Conservation (phyloP, 345 rosid species). For the Excoecaria agallocha region DNA sequence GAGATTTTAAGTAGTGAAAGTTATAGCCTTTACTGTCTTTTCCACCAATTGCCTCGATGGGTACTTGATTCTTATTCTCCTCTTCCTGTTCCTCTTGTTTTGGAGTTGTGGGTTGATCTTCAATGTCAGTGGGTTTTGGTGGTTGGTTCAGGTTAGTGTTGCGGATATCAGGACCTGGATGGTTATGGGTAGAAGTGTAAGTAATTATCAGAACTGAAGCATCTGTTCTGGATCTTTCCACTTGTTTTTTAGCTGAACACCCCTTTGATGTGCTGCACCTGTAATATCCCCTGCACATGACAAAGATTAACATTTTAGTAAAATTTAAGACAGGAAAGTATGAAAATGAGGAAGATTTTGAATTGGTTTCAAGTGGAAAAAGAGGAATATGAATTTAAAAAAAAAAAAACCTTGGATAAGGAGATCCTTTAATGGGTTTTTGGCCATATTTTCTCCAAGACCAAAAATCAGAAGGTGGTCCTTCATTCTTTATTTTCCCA, state of each 20-base stretch:
- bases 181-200: conserved; percentile 63
- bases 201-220: conserved; percentile 61
- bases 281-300: conserved; percentile 57
- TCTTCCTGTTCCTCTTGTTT: conserved; percentile 25
- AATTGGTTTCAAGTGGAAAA: neutral
- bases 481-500: conserved; percentile 58
- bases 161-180: conserved; percentile 45
- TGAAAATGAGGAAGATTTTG: neutral
- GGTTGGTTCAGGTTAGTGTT: conserved; percentile 14
- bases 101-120: conserved; percentile 8
- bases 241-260: conserved; percentile 70
- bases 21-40: conserved; percentile 29
- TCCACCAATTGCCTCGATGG: conserved; percentile 10
- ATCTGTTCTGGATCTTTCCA: conserved; percentile 67
- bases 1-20: conserved; percentile 48
- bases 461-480: conserved; percentile 69
- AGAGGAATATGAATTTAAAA: neutral
- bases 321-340: neutral
- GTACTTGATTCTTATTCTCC: conserved; percentile 13
- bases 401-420: conserved; percentile 50
- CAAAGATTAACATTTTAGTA: neutral
- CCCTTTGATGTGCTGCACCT: conserved; percentile 75
- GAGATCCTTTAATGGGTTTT: conserved; percentile 72
- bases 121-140: conserved; percentile 1
- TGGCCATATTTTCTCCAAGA: conserved; percentile 81